phyloP scores from a whole-genome alignment of 305 asterid genomes.

The Solanum aculeatissimum region DNA sequence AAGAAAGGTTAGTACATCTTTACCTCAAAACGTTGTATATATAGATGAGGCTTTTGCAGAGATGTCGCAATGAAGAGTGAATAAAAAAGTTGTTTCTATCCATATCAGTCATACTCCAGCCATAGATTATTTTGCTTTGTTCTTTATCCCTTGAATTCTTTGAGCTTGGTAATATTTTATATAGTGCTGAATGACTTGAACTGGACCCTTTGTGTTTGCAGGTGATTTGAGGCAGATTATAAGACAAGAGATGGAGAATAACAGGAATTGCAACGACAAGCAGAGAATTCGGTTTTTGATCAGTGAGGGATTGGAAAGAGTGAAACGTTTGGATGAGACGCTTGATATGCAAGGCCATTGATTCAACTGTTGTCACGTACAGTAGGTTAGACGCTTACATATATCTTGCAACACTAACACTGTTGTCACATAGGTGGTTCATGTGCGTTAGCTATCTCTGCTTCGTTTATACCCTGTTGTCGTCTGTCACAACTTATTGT shows the following conservation, averaged over 20 bases:
- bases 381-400: background rate
- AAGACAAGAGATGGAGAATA: constrained; percentile 72
- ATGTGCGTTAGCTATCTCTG: background rate
- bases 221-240: constrained; percentile 61
- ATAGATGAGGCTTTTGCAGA: background rate
- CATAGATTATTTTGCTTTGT: background rate
- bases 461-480: background rate
- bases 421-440: background rate
- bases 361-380: background rate
- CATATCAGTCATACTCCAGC: background rate
- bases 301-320: constrained; percentile 65
- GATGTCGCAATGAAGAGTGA: background rate
- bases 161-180: background rate
- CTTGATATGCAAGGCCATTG: constrained; percentile 86
- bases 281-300: constrained; percentile 71
- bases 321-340: constrained; percentile 65
- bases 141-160: background rate
- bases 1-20: background rate
- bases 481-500: background rate
- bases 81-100: background rate
- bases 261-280: constrained; percentile 55
- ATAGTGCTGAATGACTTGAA: background rate
- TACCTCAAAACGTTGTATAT: background rate
- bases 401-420: background rate
- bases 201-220: constrained; percentile 7